Conservation (phyloP, 2,329 filamentous ascomycete genomes). For the Fusarium siculi region DNA sequence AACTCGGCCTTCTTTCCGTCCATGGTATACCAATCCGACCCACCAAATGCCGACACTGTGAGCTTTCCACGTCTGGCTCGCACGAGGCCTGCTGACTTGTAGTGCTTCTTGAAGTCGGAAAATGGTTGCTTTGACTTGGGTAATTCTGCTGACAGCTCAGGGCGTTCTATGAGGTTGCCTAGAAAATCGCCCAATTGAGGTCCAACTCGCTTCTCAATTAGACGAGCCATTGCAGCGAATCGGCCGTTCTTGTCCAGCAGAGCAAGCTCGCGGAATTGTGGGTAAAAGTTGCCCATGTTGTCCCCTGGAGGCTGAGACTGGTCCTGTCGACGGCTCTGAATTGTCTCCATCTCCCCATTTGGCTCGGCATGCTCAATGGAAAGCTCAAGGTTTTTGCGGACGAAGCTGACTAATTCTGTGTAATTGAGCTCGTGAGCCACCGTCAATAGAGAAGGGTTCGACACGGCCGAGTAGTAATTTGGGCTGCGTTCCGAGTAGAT, state of each 20-base stretch:
- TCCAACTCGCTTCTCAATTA: conserved; percentile 14
- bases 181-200: conserved; percentile 6
- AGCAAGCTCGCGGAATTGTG: conserved; percentile 13
- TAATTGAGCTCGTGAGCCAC: conserved; percentile 14
- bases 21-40: conserved; percentile 23
- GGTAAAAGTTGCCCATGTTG: conserved; percentile 17
- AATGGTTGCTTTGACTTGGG: conserved; percentile 6
- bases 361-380: conserved; percentile 16
- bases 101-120: conserved; percentile 2
- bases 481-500: conserved; percentile 20
- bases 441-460: conserved; percentile 1
- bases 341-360: conserved; percentile 11
- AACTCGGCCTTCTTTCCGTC: conserved; percentile 27
- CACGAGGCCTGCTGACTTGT: conserved; percentile 8
- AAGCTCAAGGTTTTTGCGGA: conserved; percentile 13
- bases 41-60: conserved; percentile 25
- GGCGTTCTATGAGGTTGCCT: conserved; percentile 7
- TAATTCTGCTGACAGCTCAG: background rate
- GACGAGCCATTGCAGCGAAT: conserved; percentile 14
- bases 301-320: background rate
- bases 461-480: conserved; percentile 17
- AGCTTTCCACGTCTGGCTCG: conserved; percentile 13
- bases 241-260: background rate
- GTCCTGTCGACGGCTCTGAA: conserved; percentile 14
- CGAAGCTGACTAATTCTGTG: background rate